Conservation (phyloP, 2,329 filamentous ascomycete species). For the Diaporthe batatas region DNA sequence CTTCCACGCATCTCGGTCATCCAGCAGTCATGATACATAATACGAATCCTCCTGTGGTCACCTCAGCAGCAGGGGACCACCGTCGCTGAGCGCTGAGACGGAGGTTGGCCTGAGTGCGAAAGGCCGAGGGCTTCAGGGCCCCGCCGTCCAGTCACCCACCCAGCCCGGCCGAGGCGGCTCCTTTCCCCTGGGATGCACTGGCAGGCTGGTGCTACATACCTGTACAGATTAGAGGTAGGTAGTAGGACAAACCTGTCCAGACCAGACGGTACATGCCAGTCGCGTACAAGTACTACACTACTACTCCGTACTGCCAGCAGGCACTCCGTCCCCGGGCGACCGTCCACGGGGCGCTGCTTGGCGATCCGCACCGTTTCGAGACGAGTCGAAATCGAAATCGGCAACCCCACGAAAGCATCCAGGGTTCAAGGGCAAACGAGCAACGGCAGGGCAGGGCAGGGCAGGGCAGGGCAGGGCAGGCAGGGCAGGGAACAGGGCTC, state of each 20-base stretch:
- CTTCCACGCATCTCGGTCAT: background rate
- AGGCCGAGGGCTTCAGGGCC: constrained; percentile 21
- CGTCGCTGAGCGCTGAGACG: constrained; percentile 1
- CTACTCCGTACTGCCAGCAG: no score
- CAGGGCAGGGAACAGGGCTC: constrained; percentile 27
- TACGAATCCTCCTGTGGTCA: background rate
- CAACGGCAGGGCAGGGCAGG: constrained; percentile 3
- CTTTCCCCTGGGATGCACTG: constrained; percentile 9
- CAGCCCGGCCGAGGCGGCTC: constrained; percentile 13
- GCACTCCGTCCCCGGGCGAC: no score
- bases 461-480: constrained; percentile 7
- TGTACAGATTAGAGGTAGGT: constrained; percentile 1
- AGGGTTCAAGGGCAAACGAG: constrained; percentile 30
- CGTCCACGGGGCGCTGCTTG: constrained; percentile 13
- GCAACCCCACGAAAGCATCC: constrained; percentile 36
- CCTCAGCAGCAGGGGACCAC: constrained; percentile 11
- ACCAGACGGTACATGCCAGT: constrained; percentile 9
- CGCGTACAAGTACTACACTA: constrained; percentile 22
- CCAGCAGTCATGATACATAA: background rate
- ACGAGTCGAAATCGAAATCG: constrained; percentile 27
- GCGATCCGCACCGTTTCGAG: constrained; percentile 34
- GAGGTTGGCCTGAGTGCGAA: constrained; percentile 21
- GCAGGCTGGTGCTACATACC: background rate
- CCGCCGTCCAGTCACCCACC: background rate
- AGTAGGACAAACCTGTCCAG: background rate